Evolutionary conservation across 2,329 filamentous ascomycete species (phyloP).

Genomic region (Parafenestella ontariensis): DNA sequence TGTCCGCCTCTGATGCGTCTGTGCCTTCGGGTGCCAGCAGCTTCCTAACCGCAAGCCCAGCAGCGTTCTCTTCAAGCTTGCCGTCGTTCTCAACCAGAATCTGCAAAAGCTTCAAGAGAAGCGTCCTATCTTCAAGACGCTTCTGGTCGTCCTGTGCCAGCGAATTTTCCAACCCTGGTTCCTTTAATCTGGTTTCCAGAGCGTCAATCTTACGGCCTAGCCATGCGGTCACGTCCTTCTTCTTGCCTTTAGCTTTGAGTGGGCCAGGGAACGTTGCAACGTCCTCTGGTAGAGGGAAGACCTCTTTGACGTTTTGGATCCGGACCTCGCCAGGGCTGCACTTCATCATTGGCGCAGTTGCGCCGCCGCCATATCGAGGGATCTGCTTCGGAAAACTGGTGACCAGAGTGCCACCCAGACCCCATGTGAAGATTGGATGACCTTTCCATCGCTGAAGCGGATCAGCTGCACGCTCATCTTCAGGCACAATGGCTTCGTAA

Average conservation of each 20-base stretch:
- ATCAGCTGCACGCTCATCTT: constrained; percentile 68
- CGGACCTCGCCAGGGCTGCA: constrained; percentile 83
- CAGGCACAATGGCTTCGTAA: constrained; percentile 63
- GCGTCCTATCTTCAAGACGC: constrained; percentile 76
- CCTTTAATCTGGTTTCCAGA: constrained; percentile 65
- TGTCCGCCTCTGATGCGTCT: constrained; percentile 29
- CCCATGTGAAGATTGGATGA: constrained; percentile 84
- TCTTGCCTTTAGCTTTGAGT: constrained; percentile 87
- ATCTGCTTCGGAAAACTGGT: constrained; percentile 89
- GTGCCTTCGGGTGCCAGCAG: constrained; percentile 69
- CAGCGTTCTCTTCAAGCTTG: constrained; percentile 72
- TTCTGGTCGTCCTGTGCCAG: constrained; percentile 67
- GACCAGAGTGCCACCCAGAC: constrained; percentile 80
- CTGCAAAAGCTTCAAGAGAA: constrained; percentile 87
- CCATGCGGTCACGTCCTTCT: constrained; percentile 90
- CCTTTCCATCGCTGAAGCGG: constrained; percentile 90
- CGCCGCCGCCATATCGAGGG: constrained; percentile 81
- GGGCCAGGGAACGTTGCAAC: constrained; percentile 88
- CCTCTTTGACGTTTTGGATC: constrained; percentile 75
- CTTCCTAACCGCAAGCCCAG: constrained; percentile 77
- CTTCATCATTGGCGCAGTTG: constrained; percentile 77
- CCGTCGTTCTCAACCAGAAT: constrained; percentile 89
- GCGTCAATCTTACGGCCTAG: constrained; percentile 76
- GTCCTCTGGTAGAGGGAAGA: constrained; percentile 73
- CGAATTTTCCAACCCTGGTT: constrained; percentile 58